Conservation (phyloP, 2,329 filamentous ascomycete genomes). For the Verticillium nonalfalfae region DNA sequence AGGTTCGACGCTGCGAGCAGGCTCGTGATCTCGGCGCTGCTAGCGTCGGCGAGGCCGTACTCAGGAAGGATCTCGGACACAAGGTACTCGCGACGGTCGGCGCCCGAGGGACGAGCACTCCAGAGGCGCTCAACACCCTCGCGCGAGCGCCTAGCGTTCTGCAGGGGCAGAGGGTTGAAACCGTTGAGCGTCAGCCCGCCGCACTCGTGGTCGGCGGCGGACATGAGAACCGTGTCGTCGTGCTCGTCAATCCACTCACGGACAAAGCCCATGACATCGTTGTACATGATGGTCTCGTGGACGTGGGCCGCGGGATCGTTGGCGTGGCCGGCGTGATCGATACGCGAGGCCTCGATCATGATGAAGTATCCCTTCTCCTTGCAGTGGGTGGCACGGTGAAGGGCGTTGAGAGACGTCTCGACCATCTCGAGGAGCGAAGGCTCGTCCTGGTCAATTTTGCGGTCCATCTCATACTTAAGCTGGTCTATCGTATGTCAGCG, state of each 20-base stretch:
- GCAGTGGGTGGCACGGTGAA: slow-evolving; percentile 23
- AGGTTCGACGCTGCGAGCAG: slow-evolving; percentile 19
- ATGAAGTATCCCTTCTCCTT: slow-evolving; percentile 30
- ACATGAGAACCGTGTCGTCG: slow-evolving; percentile 28
- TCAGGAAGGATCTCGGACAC: slow-evolving; percentile 19
- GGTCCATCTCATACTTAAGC: slow-evolving; percentile 27
- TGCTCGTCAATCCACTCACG: slow-evolving; percentile 31
- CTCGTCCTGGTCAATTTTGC: slow-evolving; percentile 22
- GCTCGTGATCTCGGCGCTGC: slow-evolving; percentile 19
- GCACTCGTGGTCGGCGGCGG: slow-evolving; percentile 32
- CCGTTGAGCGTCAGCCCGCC: slow-evolving; percentile 30
- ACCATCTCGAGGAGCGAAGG: slow-evolving; percentile 32
- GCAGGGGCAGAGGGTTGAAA: slow-evolving; percentile 25
- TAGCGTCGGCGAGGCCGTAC: slow-evolving; percentile 22
- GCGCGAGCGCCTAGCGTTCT: slow-evolving; percentile 19
- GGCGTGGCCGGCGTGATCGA: slow-evolving; percentile 35
- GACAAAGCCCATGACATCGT: slow-evolving; percentile 27
- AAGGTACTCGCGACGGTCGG: slow-evolving; percentile 21
- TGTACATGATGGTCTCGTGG: slow-evolving; percentile 31
- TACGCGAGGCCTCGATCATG: slow-evolving; percentile 30
- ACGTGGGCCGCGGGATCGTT: slow-evolving; percentile 50
- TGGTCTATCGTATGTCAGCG: slow-evolving; percentile 5
- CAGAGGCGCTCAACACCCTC: slow-evolving; percentile 21
- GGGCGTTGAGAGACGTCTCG: slow-evolving; percentile 26
- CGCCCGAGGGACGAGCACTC: slow-evolving; percentile 18